Conservation (phyloP, 208 protist species). For the Leishmania mexicana region DNA sequence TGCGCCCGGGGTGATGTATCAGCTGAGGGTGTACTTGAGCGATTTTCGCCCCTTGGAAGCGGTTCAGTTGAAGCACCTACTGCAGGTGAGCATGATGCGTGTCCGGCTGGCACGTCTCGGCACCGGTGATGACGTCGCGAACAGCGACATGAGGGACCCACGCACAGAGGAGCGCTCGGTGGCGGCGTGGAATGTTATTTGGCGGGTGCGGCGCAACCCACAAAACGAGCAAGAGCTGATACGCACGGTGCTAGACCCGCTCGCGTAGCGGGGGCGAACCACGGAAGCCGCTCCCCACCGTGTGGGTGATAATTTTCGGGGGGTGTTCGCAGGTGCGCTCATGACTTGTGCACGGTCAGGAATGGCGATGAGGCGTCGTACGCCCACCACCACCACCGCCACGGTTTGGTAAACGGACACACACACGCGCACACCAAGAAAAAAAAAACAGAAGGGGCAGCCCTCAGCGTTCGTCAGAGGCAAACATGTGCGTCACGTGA, state of each 20-base stretch:
- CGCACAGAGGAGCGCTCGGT: not conserved
- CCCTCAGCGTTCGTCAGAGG: not conserved
- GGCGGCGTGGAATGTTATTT: constrained; percentile 24
- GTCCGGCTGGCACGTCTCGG: constrained; percentile 21
- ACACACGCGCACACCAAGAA: not conserved
- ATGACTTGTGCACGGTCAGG: not conserved
- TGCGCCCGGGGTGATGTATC: not conserved
- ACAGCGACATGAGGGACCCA: not conserved
- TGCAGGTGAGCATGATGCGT: constrained; percentile 57
- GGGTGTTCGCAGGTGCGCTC: not conserved
- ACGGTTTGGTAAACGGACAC: not conserved
- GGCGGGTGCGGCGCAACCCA: constrained; percentile 31
- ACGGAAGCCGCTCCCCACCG: no score
- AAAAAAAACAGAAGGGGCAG: not conserved
- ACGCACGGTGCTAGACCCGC: constrained; percentile 19
- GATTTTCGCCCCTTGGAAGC: constrained; percentile 11
- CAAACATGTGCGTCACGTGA: not conserved
- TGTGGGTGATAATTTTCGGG: not conserved
- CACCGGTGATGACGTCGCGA: not conserved
- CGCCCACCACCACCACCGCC: not conserved
- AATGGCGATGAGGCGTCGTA: not conserved
- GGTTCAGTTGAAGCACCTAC: constrained; percentile 53
- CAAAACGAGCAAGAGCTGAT: constrained; percentile 21
- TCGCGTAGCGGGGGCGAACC: constrained; percentile 6
- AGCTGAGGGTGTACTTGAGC: constrained; percentile 6